A percentile compares a stretch with the other conserved stretches of the same genome.
Evolutionary conservation across 2,329 filamentous ascomycete genomes (phyloP).

Genomic region (Trichoderma lentiforme): DNA sequence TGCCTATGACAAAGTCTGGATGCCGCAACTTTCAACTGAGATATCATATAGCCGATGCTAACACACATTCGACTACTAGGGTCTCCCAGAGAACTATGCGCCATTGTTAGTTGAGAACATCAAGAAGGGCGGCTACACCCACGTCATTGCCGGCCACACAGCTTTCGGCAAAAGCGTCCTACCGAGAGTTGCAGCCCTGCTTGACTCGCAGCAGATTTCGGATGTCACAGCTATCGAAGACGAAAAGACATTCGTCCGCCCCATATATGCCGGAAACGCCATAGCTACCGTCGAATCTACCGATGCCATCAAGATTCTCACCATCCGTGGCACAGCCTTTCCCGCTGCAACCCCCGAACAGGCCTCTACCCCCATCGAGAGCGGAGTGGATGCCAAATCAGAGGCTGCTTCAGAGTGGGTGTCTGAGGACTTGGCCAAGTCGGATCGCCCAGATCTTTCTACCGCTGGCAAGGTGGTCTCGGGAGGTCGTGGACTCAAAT

Average conservation of each 20-base stretch:
- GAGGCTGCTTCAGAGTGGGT: constrained; percentile 80
- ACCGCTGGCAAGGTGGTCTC: constrained; percentile 90
- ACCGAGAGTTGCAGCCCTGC: constrained; percentile 83
- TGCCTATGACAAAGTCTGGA: constrained; percentile 80
- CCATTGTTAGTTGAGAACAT: constrained; percentile 92
- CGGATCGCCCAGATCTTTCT: constrained; percentile 86
- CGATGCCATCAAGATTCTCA: constrained; percentile 83
- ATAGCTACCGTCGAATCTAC: constrained; percentile 92
- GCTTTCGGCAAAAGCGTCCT: constrained; percentile 95
- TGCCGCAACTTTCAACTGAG: neutral
- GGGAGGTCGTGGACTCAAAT: constrained; percentile 91
- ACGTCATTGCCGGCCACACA: constrained; percentile 85
- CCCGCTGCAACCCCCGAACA: constrained; percentile 67
- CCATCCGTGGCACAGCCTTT: constrained; percentile 91
- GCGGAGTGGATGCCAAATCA: constrained; percentile 78
- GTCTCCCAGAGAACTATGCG: constrained; percentile 91
- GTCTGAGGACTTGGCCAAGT: constrained; percentile 88
- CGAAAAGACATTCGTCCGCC: constrained; percentile 92
- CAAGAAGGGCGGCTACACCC: constrained; percentile 90
- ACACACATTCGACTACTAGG: constrained; percentile 44
- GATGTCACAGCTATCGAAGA: constrained; percentile 84
- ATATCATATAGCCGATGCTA: neutral
- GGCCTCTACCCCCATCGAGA: constrained; percentile 72
- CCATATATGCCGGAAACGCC: constrained; percentile 96
- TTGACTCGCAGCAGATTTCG: constrained; percentile 90